phyloP scores from a whole-genome alignment of 2,329 filamentous ascomycete species.

The Sordariomycetes sp. region DNA sequence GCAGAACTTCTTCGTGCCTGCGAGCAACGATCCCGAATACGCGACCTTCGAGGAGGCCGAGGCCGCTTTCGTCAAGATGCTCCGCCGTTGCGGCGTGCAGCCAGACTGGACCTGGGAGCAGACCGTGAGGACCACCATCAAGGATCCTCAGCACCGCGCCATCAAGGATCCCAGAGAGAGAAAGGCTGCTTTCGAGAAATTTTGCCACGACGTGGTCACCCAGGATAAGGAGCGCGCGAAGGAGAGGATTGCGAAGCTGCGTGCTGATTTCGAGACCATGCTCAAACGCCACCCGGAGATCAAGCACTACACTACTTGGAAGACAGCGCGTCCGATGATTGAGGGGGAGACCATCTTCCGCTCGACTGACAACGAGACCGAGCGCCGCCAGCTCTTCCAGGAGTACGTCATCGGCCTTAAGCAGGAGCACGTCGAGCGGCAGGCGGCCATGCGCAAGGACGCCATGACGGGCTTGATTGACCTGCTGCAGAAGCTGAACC shows the following conservation, averaged over 20 bases:
- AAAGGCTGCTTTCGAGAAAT: constrained; percentile 87
- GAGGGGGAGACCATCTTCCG: constrained; percentile 93
- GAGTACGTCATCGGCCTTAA: constrained; percentile 83
- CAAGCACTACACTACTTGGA: constrained; percentile 94
- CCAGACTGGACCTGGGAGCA: constrained; percentile 91
- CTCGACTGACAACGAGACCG: constrained; percentile 74
- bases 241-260: constrained; percentile 82
- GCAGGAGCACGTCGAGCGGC: constrained; percentile 64
- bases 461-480: constrained; percentile 75
- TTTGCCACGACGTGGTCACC: constrained; percentile 74
- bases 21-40: constrained; percentile 64
- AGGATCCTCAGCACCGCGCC: constrained; percentile 83
- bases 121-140: constrained; percentile 71
- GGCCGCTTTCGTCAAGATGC: constrained; percentile 80
- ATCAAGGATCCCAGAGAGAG: constrained; percentile 87
- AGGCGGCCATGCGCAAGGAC: constrained; percentile 57
- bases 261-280: constrained; percentile 91
- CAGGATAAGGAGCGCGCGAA: constrained; percentile 93
- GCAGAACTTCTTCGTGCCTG: constrained; percentile 44
- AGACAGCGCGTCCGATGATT: constrained; percentile 85
- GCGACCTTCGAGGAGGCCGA: constrained; percentile 76
- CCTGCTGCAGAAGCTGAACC: constrained; percentile 64
- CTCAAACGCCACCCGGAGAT: constrained; percentile 93
- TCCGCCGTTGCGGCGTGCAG: constrained; percentile 74
- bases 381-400: constrained; percentile 81